Conservation (phyloP, 208 protist genomes). For the Acanthamoeba lenticulata region DNA sequence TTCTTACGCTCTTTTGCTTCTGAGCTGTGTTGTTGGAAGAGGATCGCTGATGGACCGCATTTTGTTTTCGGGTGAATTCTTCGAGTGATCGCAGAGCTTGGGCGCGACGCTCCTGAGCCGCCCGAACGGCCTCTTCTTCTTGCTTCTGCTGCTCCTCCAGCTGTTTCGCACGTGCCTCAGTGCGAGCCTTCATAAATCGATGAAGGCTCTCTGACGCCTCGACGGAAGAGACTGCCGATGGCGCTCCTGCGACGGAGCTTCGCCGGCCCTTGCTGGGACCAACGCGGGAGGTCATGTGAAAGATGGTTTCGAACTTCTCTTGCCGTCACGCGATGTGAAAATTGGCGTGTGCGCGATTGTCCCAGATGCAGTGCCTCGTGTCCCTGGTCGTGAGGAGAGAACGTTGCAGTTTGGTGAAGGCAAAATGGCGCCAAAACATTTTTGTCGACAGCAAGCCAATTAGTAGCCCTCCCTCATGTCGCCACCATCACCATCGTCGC, state of each 20-base stretch:
- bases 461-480: not conserved
- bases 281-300: no score
- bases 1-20: not conserved
- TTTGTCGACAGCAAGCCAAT: not conserved
- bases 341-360: not conserved
- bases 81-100: not conserved
- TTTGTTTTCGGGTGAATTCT: not conserved
- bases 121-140: not conserved
- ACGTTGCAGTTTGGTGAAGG: not conserved
- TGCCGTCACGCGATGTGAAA: no score
- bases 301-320: no score
- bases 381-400: not conserved
- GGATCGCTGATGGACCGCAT: not conserved
- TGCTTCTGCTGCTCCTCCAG: not conserved
- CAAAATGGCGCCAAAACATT: not conserved
- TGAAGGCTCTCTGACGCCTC: not conserved
- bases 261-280: no score
- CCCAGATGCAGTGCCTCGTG: not conserved
- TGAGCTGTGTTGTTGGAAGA: not conserved
- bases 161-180: not conserved
- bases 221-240: no score
- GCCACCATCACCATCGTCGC: not conserved
- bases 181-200: not conserved
- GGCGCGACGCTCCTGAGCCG: not conserved
- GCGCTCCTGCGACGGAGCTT: no score